Conservation (phyloP, 331 rosid species). For the Dryas integrifolia region DNA sequence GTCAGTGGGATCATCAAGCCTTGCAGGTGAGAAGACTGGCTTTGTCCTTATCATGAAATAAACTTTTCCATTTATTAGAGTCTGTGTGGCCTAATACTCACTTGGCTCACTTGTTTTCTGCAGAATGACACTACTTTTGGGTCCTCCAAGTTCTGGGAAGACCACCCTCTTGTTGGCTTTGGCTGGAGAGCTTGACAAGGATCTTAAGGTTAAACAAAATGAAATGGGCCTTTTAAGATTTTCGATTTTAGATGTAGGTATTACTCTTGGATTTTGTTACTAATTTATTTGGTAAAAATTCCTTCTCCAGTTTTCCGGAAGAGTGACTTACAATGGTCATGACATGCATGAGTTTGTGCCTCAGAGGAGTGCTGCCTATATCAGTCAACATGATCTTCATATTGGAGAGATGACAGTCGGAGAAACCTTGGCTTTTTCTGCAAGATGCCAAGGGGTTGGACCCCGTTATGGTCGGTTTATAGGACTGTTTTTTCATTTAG, state of each 20-base stretch:
- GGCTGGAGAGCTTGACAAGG: conserved; percentile 51
- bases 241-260: neutral
- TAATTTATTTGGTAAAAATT: neutral
- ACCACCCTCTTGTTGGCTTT: conserved; percentile 52
- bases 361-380: conserved; percentile 54
- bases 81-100: neutral
- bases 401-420: conserved; percentile 60
- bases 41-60: neutral
- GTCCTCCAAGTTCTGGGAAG: conserved; percentile 66
- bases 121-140: conserved; percentile 46
- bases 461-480: conserved; percentile 46
- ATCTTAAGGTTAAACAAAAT: conserved; percentile 38
- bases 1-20: conserved; percentile 67
- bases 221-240: neutral
- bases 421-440: conserved; percentile 65
- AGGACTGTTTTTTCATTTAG: neutral
- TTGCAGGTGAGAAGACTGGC: conserved; percentile 36
- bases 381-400: conserved; percentile 56
- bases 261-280: neutral
- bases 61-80: neutral
- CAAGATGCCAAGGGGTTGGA: conserved; percentile 67
- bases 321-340: conserved; percentile 61
- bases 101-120: neutral
- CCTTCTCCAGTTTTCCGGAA: conserved; percentile 41
- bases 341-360: conserved; percentile 64